Evolutionary conservation across 2,329 filamentous ascomycete species (phyloP), one percentile per base, ranked within the genome.

Genomic region (Clonostachys solani): DNA sequence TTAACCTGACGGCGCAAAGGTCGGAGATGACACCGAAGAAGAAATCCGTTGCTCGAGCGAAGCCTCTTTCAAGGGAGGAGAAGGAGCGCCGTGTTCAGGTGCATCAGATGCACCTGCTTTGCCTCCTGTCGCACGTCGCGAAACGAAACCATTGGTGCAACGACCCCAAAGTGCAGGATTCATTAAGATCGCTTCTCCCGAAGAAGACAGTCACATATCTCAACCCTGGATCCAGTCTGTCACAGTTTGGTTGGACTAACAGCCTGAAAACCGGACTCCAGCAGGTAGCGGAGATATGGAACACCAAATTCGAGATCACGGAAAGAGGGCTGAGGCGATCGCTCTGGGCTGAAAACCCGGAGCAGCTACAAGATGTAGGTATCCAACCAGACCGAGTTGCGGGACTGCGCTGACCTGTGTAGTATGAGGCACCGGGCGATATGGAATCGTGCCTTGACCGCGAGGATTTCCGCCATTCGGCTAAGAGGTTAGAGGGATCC

Each of bases 81-180:
- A 78, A 71, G 51, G 66, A 67, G 40, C 68, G 63, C 13, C 81
- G 92, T 17, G 63, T 94, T 33, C 79, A 89, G 45, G 75, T 91
- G n/a, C 94, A 99, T 65, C 95, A 92, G 65, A 74, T 84, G 51
- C 92, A 99, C 66, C 54, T 97, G 1, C 69, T 96, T 13, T 95
- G 89, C 61, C 74, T 99, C 3, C 67, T 99, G 15, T 81, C 83
- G 10, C 89, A 97, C 64, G 78, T 85, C 15, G 79, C 87, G 54
- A 74, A 82, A 48, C 83, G 92, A 47, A 99, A 97, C 60, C 73
- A 80, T 47, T 96, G 92, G 90, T 96, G 92, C 67, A 95, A 95
- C 58, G 86, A 92, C 60, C 57, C 70, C 13, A 68, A 77, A 48
- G 80, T 88, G 9, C 89, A 95, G 60, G 76, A 72, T 38, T 68